A percentile compares a stretch with the other conserved stretches of the same genome.
Conservation (phyloP, 1,284 basidiomycete genomes). For the Crucibulum parvulum region DNA sequence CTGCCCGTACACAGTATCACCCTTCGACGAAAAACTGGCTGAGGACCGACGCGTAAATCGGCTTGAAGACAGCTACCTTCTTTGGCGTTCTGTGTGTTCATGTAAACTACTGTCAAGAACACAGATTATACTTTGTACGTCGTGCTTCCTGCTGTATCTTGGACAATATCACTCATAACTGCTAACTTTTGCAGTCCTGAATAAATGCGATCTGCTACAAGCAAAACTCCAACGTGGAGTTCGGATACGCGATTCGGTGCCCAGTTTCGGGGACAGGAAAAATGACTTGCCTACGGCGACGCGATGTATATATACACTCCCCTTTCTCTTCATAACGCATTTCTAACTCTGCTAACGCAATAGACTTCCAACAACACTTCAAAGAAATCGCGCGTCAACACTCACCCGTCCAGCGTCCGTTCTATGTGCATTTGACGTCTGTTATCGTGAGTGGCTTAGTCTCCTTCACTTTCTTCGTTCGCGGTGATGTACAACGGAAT, state of each 20-base stretch:
- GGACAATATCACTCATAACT: conserved; percentile 16
- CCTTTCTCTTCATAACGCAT: conserved; percentile 14
- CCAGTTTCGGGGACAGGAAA: conserved; percentile 66
- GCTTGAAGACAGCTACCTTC: conserved; percentile 73
- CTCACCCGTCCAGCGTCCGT: conserved; percentile 68
- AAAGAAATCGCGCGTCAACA: conserved; percentile 64
- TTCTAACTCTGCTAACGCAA: conserved; percentile 1
- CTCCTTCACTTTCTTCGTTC: not conserved
- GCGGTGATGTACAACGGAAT: too few species aligned
- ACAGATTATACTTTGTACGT: conserved; percentile 61
- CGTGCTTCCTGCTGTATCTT: not conserved
- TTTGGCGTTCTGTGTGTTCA: conserved; percentile 73
- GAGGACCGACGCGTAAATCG: conserved; percentile 75
- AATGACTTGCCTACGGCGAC: conserved; percentile 64
- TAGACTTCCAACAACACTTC: conserved; percentile 74
- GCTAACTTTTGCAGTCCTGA: conserved; percentile 49
- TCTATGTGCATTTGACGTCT: conserved; percentile 77
- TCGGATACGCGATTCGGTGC: conserved; percentile 64
- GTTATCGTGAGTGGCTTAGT: conserved; percentile 60
- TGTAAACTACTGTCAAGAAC: conserved; percentile 67
- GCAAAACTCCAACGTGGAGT: conserved; percentile 69
- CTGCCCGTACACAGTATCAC: conserved; percentile 52
- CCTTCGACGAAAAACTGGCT: conserved; percentile 74
- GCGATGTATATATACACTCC: conserved; percentile 53
- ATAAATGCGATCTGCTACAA: conserved; percentile 74